Evolutionary conservation across 208 protist genomes (phyloP).

Genomic region (Wallacemonas collosoma): DNA sequence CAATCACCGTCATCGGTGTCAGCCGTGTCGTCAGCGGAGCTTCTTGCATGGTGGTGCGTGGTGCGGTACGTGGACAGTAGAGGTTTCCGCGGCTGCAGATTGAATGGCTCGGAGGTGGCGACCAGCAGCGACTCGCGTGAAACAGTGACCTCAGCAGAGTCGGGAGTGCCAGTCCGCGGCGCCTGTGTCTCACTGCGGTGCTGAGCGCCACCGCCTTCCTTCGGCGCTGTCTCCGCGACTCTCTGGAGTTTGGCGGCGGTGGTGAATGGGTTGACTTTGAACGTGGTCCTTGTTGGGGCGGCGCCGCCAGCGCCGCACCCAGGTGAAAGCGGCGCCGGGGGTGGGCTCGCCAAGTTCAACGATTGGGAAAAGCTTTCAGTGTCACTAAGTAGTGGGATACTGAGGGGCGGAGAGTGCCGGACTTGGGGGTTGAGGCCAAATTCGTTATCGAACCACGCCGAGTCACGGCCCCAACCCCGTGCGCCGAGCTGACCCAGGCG

Average conservation of each 20-base stretch:
- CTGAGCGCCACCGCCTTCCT: background rate
- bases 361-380: background rate
- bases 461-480: conserved; percentile 53
- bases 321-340: background rate
- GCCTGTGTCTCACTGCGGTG: background rate
- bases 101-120: background rate
- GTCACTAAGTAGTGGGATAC: background rate
- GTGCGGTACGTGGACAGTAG: conserved; percentile 3
- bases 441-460: conserved; percentile 69
- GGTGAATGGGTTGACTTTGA: conserved; percentile 12
- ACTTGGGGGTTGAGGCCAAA: conserved; percentile 28
- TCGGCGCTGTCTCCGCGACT: background rate
- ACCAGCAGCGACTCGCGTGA: background rate
- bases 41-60: background rate
- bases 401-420: background rate
- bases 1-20: background rate
- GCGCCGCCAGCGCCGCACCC: background rate
- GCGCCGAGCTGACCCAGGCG: conserved; percentile 3
- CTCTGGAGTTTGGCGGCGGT: background rate
- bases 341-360: background rate
- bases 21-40: background rate
- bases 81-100: conserved; percentile 5
- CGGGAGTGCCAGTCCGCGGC: background rate
- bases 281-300: conserved; percentile 1
- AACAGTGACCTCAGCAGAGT: background rate